Base-by-base conservation (phyloP, 108 stramenopile species). In the Nitzschia sp. region DNA sequence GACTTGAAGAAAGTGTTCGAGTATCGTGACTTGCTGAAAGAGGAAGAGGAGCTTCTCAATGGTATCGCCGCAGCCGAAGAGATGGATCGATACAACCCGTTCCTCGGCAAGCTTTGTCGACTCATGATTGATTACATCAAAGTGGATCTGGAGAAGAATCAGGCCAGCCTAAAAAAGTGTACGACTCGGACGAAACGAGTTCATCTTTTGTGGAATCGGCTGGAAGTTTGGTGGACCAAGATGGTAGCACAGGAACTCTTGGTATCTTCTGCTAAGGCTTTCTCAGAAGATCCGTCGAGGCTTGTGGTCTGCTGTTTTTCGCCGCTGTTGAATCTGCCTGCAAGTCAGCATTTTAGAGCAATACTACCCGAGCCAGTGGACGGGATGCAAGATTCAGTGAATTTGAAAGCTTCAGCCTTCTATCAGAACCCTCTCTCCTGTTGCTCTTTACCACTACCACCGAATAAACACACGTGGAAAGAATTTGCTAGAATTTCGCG, bases 161-260 rank as follows among this genome's bases (percentile, higher is more conserved):
- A 30, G 0, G 15, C 52, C 16, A 16, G 25, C 1, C 31, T 71
- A 15, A 23, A 45, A 11, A 33, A 38, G 2, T 16, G 9, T 23
- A 28, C 69, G 16, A 52, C 34, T 16, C 62, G 57, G 13, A 55
- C 57, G n/a, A 68, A 68, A 32, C 19, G 35, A 19, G 28, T 82
- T 34, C 63, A 75, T 46, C 19, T 23, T 30, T 13, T 82, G 34
- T 48, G 73, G 22, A 15, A 26, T 27, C 53, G 74, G 21, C 65
- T 78, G 15, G 61, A 75, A 44, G 77, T 82, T 3, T 82, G 81
- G 81, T 38, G 54, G 26, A 66, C 69, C 32, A 82, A 82, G 41
- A 31, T 55, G 25, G 47, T 76, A 9, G 77, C 81, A n/a, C 77
- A 76, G 19, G 26, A 77, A 2, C 31, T 58, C 31, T 47, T 82